phyloP scores from a whole-genome alignment of 306 rosid genomes.

The Abrus precatorius region DNA sequence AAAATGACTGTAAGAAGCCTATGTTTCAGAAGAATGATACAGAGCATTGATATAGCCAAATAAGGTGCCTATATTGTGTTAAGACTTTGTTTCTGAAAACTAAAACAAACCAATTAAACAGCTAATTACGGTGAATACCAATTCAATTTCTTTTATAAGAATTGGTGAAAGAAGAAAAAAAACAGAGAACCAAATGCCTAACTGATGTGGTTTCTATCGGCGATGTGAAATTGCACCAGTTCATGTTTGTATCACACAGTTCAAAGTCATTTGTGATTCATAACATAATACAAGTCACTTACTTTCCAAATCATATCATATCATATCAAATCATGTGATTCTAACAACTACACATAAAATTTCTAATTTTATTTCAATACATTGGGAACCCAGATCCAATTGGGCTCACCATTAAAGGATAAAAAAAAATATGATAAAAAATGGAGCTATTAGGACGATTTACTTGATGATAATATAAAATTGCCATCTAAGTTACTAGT shows the following conservation, averaged over 20 bases:
- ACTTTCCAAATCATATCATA: not conserved
- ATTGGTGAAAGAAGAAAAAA: not conserved
- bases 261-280: not conserved
- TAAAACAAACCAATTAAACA: not conserved
- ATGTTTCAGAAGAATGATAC: not conserved
- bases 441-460: constrained; percentile 18
- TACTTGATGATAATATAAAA: constrained; percentile 33
- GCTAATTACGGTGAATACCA: not conserved
- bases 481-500: constrained; percentile 10
- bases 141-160: not conserved
- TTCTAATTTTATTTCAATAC: constrained; percentile 26
- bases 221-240: not conserved
- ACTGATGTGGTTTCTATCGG: not conserved
- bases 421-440: not conserved
- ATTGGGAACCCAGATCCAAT: constrained; percentile 4
- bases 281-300: not conserved
- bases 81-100: not conserved
- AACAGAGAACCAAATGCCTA: not conserved
- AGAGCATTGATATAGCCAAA: not conserved
- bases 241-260: not conserved
- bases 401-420: constrained; percentile 8
- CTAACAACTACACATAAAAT: not conserved
- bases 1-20: not conserved
- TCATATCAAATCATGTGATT: not conserved
- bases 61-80: not conserved